Base-by-base conservation (phyloP, 176 grass and related monocot species). In the Rhynchospora pubera region DNA sequence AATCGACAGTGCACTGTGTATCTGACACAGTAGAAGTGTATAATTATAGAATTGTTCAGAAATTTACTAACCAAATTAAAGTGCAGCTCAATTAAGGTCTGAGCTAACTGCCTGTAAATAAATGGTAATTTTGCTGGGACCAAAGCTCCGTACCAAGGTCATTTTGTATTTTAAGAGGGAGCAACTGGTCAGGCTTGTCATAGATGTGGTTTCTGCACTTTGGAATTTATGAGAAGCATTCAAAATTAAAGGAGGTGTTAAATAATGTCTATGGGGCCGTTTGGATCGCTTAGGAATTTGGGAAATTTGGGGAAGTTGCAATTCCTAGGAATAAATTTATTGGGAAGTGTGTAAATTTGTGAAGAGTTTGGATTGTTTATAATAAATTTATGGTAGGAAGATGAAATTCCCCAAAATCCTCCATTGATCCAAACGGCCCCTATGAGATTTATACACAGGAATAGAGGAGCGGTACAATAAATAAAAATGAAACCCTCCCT, bases 151-250 rank as follows among this genome's bases (percentile, higher is more conserved):
- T 53, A 53, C 23, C 5, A 9, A 28, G 48, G 16, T n/a, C n/a
- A n/a, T n/a, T n/a, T n/a, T n/a, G 71, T 23, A 55, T 76, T 55
- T 76, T 52, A 76, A 76, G 72, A 76, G 72, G 72, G 71, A 61
- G 51, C 78, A 80, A 44, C 19, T 42, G 58, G 16, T 62, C 53
- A 80, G 57, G 57, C 11, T 62, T 61, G 78, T 62, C 78, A 80
- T 80, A 80, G 26, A 61, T 24, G 39, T 80, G 18, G 57, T 62
- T 24, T 34, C 42, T 62, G 57, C 45, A 46, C 39, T 80, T 80
- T 0, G 78, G 23, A 57, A 80, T 80, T 80, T 80, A 80, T 62
- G 78, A 61, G 48, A 15, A 80, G 57, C 78, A 80, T 80, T 80
- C 53, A 80, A 62, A n/a, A n/a, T n/a, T n/a, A n/a, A 57, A 22